Evolutionary conservation across 345 rosid genomes (phyloP).

Genomic region (Cochlearia excelsa): DNA sequence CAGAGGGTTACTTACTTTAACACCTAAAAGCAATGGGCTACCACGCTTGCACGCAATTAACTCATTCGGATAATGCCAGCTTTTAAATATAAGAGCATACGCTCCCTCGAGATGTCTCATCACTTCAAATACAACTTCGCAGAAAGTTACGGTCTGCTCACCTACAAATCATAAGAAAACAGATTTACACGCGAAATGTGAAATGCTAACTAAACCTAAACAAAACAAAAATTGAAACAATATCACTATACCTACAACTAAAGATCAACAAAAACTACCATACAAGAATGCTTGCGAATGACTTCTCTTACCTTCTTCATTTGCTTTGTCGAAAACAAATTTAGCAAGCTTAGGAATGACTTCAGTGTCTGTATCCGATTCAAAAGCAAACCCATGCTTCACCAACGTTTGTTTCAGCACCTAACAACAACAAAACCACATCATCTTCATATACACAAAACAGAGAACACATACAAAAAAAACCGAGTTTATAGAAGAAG

Average conservation of each 20-base stretch:
- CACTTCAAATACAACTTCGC: conserved; percentile 93
- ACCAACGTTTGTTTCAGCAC: conserved; percentile 71
- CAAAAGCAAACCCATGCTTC: conserved; percentile 84
- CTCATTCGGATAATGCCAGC: conserved; percentile 89
- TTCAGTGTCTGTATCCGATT: conserved; percentile 94
- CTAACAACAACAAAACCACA: conserved; percentile 32
- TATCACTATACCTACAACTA: too few species aligned
- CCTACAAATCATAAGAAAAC: conserved; percentile 46
- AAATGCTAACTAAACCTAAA: conserved; percentile 3
- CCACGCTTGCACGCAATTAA: conserved; percentile 96
- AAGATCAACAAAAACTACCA: too few species aligned
- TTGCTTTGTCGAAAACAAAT: conserved; percentile 83
- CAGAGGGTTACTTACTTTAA: conserved; percentile 60
- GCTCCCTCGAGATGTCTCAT: conserved; percentile 98
- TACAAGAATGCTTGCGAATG: too few species aligned
- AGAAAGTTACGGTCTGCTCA: conserved; percentile 61
- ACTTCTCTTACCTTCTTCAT: conserved; percentile 57
- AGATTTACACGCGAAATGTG: not conserved
- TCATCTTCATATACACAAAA: too few species aligned
- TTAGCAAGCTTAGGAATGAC: conserved; percentile 95
- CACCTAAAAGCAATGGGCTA: conserved; percentile 88
- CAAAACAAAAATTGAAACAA: not conserved
- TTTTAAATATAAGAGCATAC: conserved; percentile 93
- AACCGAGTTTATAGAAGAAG: conserved; percentile 7
- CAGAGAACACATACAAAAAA: too few species aligned